Evolutionary conservation across 202 grass and related monocot genomes (phyloP), one percentile per base, ranked within the genome.

Genomic region (Carex sylvatica): DNA sequence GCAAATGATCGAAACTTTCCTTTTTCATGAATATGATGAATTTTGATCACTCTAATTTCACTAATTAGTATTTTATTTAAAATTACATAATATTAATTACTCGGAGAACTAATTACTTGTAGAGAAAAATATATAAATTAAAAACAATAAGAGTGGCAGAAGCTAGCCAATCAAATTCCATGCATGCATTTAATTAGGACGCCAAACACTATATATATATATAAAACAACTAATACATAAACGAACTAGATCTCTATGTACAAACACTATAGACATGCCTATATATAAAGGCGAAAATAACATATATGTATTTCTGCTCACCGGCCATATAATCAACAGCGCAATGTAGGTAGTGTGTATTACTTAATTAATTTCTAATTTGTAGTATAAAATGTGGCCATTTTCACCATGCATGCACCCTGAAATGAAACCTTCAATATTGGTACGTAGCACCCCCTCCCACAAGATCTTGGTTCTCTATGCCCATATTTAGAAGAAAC

Each of bases 401-500:
- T 56, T 76, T 35, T 58, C 74, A 20, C 16, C 15, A 77, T 77
- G 28, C 2, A 28, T 28, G 28, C 16, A 58, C 52, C 74, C 53
- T 77, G 16, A 28, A 28, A 28, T 28, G 2, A 19, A 77, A 77
- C 7, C 16, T 77, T 59, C 74, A 77, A 54, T 76, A 76, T 55
- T 58, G 36, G 16, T 16, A 35, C 33, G 33, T 35, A 77, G 3
- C 53, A 56, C 1, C 52, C 3, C 28, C 74, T 36, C 52, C 74
- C 1, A 20, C 14, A 77, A 77, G 52, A 35, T 77, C 74, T 19
- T 58, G 51, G 16, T 77, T 77, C 53, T 35, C 52, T 77, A 35
- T 58, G 35, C 74, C 74, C 74, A 59, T 77, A 16, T 77, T 52
- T 15, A 77, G 74, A 59, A 77, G 74, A 58, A 59, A 59, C 74